Evolutionary conservation across 805 yeast genomes (phyloP), one percentile per base, ranked within the genome.

Genomic region (Zygosaccharomyces gambellarensis): DNA sequence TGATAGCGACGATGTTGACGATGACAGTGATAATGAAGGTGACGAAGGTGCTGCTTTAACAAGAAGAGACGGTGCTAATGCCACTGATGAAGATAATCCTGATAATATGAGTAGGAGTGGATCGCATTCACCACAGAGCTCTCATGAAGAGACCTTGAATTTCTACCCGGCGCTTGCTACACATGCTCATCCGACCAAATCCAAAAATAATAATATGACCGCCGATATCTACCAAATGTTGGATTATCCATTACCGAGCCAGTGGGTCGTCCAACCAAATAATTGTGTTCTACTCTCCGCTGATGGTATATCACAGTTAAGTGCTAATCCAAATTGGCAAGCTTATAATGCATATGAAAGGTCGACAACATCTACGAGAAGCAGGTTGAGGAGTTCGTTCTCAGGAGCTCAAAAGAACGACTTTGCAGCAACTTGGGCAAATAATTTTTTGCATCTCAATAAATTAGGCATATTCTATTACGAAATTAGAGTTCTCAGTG

Each of bases 361-460:
- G 31, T 50, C 61, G 1, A 50, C 52, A 22, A 40, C 53, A 22
- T 45, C 55, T 3, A 47, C 55, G 4, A 59, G 62, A 39, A 59
- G 58, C 45, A 53, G 64, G 30, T 34, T 59, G 36, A 53, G 62
- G 43, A 56, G 47, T 12, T 52, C 58, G 5, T 49, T 58, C n/a
- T 42, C 52, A 9, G 53, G 50, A 3, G 53, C 45, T 12, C 53
- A 52, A 29, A 58, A 62, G 42, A 50, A 46, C 36, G 65, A 63
- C 19, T 66, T 54, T 51, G 63, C 62, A 2, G 52, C 54, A 1
- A 63, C 67, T 2, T 59, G 61, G 60, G 62, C 69, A 9, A 63
- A 66, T 45, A 56, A 57, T 32, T 47, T 53, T 6, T n/a, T 65
- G 17, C 57, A 60, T n/a, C 48, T 53, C 11, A 45, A 51, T 17